Conservation (phyloP, 768 basidiomycete genomes). For the Kwoniella pini region DNA sequence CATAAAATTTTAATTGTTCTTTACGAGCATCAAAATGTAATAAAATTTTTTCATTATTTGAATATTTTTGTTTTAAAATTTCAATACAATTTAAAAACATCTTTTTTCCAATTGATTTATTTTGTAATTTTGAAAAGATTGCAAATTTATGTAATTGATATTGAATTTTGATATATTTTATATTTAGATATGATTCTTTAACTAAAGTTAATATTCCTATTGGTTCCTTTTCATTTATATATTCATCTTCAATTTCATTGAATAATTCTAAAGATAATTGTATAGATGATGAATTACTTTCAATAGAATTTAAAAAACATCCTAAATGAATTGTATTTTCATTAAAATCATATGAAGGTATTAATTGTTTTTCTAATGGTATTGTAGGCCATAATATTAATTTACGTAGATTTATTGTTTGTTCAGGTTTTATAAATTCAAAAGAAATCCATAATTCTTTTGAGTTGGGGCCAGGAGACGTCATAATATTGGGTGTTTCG, state of each 20-base stretch:
- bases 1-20: conserved; percentile 33
- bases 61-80: neutral
- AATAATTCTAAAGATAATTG: neutral
- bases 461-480: too few relatives aligned
- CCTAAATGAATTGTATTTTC: conserved; percentile 31
- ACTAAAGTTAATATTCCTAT: conserved; percentile 28
- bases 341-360: conserved; percentile 17
- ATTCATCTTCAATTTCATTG: neutral
- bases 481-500: too few relatives aligned
- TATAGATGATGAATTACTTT: neutral
- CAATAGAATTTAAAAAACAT: conserved; percentile 12
- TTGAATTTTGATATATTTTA: neutral
- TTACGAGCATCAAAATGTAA: conserved; percentile 35
- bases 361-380: conserved; percentile 15
- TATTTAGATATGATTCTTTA: conserved; percentile 7
- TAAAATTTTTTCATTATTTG: conserved; percentile 5
- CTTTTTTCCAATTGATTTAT: conserved; percentile 23
- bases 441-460: conserved; percentile 2
- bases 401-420: conserved; percentile 21
- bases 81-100: conserved; percentile 10
- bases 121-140: conserved; percentile 22
- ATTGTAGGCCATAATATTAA: conserved; percentile 31
- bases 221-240: conserved; percentile 4
- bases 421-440: conserved; percentile 9
- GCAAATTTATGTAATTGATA: conserved; percentile 39